A percentile compares a stretch with the other conserved stretches of the same genome.
Conservation (phyloP, 164 flowering plant species). For the Macadamia tetraphylla region DNA sequence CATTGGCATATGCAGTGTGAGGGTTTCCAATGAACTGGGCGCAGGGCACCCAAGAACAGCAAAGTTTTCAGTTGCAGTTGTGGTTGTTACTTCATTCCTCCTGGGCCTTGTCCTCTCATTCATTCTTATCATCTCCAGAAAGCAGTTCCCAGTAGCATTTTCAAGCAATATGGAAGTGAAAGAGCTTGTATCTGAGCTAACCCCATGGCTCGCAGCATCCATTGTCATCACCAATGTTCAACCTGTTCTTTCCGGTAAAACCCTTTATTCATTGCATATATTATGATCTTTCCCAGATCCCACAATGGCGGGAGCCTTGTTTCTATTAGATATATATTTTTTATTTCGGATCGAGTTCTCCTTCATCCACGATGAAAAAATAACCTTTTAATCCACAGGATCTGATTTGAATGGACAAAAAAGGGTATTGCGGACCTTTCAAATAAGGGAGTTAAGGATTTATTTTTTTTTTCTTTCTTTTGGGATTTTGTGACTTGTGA, state of each 20-base stretch:
- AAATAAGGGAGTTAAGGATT: too few species aligned
- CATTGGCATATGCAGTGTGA: conserved; percentile 39
- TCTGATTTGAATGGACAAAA: too few species aligned
- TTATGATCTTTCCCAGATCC: too few species aligned
- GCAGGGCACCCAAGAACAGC: conserved; percentile 66
- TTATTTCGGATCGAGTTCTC: too few species aligned
- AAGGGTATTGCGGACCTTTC: too few species aligned
- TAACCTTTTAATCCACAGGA: too few species aligned
- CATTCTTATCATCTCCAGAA: conserved; percentile 24
- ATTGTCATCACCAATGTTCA: conserved; percentile 51
- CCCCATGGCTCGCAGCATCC: conserved; percentile 43
- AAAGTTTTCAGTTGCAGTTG: conserved; percentile 54
- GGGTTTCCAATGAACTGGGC: conserved; percentile 73
- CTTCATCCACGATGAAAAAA: too few species aligned
- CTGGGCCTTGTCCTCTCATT: conserved; percentile 33
- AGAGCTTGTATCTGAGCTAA: conserved; percentile 35
- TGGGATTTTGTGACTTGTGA: too few species aligned
- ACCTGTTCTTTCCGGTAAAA: conserved; percentile 57
- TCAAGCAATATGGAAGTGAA: conserved; percentile 31
- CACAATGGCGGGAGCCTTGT: too few species aligned
- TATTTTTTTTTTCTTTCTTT: too few species aligned
- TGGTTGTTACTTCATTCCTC: conserved; percentile 29
- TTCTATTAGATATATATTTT: too few species aligned
- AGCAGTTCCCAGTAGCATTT: conserved; percentile 40
- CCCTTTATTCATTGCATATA: not conserved